Evolutionary conservation across 768 basidiomycete genomes (phyloP).

Genomic region (Leccinum broughii): DNA sequence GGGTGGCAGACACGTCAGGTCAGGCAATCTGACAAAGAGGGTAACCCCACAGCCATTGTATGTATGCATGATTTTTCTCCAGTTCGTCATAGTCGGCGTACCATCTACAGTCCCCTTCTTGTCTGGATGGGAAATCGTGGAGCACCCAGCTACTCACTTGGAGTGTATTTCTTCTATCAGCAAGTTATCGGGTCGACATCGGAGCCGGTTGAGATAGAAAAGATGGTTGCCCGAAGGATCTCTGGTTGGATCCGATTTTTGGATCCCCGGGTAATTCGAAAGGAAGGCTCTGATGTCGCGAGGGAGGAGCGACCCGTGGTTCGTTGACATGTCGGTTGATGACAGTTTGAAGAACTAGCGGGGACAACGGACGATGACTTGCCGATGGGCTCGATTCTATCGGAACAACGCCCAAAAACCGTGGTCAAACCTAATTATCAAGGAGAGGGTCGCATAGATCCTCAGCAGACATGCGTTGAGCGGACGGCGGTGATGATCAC

Average conservation of each 20-base stretch:
- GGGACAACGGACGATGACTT: constrained; percentile 12
- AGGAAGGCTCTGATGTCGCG: constrained; percentile 31
- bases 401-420: background rate
- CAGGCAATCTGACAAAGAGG: background rate
- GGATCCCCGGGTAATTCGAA: constrained; percentile 21
- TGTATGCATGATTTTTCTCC: constrained; percentile 70
- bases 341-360: constrained; percentile 9
- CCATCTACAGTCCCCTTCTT: constrained; percentile 48
- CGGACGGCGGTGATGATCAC: background rate
- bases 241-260: constrained; percentile 7
- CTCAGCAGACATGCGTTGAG: background rate
- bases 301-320: constrained; percentile 6
- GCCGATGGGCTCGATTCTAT: constrained; percentile 2
- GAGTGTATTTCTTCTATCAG: constrained; percentile 64
- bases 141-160: constrained; percentile 38
- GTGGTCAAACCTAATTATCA: background rate
- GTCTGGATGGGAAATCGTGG: background rate
- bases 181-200: constrained; percentile 61
- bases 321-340: constrained; percentile 18
- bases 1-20: background rate
- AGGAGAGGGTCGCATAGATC: background rate
- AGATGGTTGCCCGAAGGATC: constrained; percentile 45
- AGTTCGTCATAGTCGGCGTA: constrained; percentile 58
- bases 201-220: constrained; percentile 59
- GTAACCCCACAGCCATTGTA: constrained; percentile 72